A percentile compares a stretch with the other conserved stretches of the same genome.
Conservation (phyloP, 176 grass and related monocot species). For the Musa beccarii region DNA sequence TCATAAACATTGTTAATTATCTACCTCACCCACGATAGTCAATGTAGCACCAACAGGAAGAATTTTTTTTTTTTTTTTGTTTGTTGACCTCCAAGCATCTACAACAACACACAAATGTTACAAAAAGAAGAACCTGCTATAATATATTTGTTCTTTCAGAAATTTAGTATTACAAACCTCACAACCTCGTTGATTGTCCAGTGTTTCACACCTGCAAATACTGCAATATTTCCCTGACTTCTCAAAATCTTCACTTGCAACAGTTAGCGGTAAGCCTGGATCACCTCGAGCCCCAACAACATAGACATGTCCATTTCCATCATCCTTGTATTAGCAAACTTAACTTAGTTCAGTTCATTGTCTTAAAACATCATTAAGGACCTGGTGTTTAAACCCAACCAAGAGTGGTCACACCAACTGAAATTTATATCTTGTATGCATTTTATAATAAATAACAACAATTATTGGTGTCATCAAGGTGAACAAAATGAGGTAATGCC, state of each 20-base stretch:
- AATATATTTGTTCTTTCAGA: background rate
- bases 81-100: conserved; percentile 92
- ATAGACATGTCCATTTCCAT: conserved; percentile 75
- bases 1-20: background rate
- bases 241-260: conserved; percentile 96
- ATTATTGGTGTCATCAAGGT: too few relatives aligned
- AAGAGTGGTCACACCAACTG: background rate
- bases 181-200: conserved; percentile 87
- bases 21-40: conserved; percentile 95
- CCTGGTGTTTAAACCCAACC: too few relatives aligned
- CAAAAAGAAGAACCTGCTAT: background rate
- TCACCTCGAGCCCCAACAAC: conserved; percentile 74
- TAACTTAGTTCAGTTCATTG: background rate
- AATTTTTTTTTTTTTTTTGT: conserved; percentile 88
- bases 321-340: conserved; percentile 50
- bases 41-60: conserved; percentile 84
- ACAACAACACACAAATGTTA: conserved; percentile 8
- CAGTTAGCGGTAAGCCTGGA: conserved; percentile 61
- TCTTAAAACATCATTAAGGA: background rate
- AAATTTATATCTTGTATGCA: too few relatives aligned
- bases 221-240: conserved; percentile 48
- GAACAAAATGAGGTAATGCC: too few relatives aligned
- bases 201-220: conserved; percentile 72
- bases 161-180: conserved; percentile 49
- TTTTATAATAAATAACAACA: too few relatives aligned